Base-by-base conservation (phyloP, 306 rosid genomes). In the Abrus precatorius region DNA sequence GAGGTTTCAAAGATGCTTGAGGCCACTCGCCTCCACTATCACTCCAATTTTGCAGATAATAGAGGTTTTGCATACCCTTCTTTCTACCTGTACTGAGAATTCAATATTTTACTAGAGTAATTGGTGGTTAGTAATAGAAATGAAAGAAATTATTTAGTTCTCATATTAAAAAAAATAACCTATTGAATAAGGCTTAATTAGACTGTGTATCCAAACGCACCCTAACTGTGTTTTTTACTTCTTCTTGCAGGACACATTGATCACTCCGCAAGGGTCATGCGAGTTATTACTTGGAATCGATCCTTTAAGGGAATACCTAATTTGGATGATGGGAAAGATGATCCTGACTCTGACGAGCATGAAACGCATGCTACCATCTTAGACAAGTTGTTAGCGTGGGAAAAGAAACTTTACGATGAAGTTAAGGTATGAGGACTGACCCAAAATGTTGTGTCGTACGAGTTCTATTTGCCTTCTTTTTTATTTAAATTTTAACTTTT, bases 371-470 rank as follows among this genome's bases (percentile, higher is more conserved):
- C 97, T 62, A 86, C 98, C 8, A 82, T 95, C 48, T 83, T 96
- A 93, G 99, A 96, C 85, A 96, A 96, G 85, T 75, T 93, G 91
- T 89, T 96, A 11, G 98, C 99, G 0, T 96, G 98, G 99, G 99
- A 96, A 84, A 96, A 96, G 83, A 96, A 96, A 80, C 93, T 96
- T 33, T 96, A 90, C 54, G 97, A 96, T 57, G 99, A 96, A 90
- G 97, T 96, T 20, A 96, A 96, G 92, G 99, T 95, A 87, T 60
- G 65, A 20, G 57, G 34, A 70, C 36, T 49, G 43, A 72, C 4
- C 20, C 20, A 49, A 61, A 47, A 20, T 45, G 33, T 34, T 66
- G 43, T 33, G 60, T 30, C 6, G 32, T 27, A 12, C 28, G 65
- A 64, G 68, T 66, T 72, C 78, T 50, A 14, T 14, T 54, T 60